phyloP scores from a whole-genome alignment of 1,284 basidiomycete species.

The Ustilago sp. region DNA sequence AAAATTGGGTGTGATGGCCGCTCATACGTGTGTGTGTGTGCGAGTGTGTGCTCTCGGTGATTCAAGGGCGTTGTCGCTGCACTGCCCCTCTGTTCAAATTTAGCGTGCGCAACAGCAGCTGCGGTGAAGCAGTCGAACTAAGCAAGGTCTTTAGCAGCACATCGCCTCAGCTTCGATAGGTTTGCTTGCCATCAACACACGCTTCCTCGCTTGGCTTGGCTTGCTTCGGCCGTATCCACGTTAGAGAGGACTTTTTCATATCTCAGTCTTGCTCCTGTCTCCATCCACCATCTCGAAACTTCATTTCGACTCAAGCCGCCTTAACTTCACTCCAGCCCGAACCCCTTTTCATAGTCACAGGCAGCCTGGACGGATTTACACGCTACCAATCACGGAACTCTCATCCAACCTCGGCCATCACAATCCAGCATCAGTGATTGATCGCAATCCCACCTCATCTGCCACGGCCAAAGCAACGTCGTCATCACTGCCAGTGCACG shows the following conservation, averaged over 20 bases:
- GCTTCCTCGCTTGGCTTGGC: neutral
- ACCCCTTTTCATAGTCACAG: neutral
- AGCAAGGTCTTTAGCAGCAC: neutral
- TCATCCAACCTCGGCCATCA: neutral
- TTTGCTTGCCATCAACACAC: conserved; percentile 2
- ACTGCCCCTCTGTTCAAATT: neutral
- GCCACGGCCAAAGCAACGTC: neutral
- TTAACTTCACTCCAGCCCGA: neutral
- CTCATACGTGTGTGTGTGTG: neutral
- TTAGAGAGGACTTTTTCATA: conserved; percentile 1
- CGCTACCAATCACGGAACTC: neutral
- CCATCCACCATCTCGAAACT: conserved; percentile 10
- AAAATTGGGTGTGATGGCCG: neutral
- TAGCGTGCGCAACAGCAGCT: neutral
- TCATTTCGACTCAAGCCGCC: conserved; percentile 2
- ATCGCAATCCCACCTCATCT: neutral
- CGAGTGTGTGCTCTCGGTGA: neutral
- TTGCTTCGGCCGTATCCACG: neutral
- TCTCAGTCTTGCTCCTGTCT: conserved; percentile 1
- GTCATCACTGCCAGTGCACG: neutral
- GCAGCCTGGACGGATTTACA: neutral
- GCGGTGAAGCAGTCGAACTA: neutral
- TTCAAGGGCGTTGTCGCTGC: neutral
- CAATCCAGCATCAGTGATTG: neutral
- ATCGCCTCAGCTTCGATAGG: neutral